Percentiles rank a stretch among this genome's conserved stretches.
phyloP scores from a whole-genome alignment of 2,329 filamentous ascomycete genomes.

The Helicocarpus griseus region DNA sequence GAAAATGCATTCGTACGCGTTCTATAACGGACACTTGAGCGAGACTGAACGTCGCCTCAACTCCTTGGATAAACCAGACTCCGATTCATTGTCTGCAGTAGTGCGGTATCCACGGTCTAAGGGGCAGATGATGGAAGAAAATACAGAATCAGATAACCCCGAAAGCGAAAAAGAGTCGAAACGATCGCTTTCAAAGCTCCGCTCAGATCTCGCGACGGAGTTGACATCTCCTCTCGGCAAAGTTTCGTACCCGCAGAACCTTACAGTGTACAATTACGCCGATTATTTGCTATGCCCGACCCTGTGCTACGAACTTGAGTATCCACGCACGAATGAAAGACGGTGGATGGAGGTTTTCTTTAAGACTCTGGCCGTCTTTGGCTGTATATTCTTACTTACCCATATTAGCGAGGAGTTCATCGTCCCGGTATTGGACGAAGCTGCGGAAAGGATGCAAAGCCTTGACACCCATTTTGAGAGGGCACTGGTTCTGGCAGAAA shows the following conservation, averaged over 20 bases:
- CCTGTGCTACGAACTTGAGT: conserved; percentile 94
- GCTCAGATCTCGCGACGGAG: conserved; percentile 81
- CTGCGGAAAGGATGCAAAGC: conserved; percentile 45
- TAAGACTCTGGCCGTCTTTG: conserved; percentile 84
- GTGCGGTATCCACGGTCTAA: conserved; percentile 59
- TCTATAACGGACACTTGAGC: conserved; percentile 92
- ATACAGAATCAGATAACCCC: conserved; percentile 13
- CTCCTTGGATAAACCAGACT: conserved; percentile 68
- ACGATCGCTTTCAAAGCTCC: conserved; percentile 55
- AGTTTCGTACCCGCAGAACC: conserved; percentile 80
- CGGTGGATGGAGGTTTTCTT: conserved; percentile 73
- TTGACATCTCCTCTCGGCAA: conserved; percentile 83
- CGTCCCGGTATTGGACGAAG: conserved; percentile 73
- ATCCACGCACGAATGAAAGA: conserved; percentile 67
- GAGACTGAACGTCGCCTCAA: conserved; percentile 74
- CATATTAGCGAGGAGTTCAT: conserved; percentile 93
- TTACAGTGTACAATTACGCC: conserved; percentile 69
- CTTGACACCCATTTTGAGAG: conserved; percentile 51
- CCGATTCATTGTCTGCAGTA: conserved; percentile 54
- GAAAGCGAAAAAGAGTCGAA: conserved; percentile 24
- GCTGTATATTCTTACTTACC: conserved; percentile 90
- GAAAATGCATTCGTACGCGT: conserved; percentile 99
- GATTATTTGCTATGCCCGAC: conserved; percentile 91
- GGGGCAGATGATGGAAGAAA: conserved; percentile 1
- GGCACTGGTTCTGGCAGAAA: conserved; percentile 74